Conservation (phyloP, 306 rosid species). For the Inga oerstediana region DNA sequence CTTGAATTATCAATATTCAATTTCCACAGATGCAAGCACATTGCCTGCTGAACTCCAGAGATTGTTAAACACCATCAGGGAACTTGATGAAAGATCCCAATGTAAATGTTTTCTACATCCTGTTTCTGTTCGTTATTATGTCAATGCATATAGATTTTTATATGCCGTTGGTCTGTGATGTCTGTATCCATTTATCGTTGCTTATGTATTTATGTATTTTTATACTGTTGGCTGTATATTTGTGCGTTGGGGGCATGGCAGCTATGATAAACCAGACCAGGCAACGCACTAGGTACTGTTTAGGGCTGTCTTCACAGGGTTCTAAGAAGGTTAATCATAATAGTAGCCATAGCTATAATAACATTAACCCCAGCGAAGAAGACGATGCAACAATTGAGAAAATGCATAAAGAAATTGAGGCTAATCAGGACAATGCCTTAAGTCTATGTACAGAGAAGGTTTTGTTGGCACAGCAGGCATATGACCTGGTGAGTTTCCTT, state of each 20-base stretch:
- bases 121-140: not conserved
- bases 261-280: constrained; percentile 92
- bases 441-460: constrained; percentile 94
- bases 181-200: not conserved
- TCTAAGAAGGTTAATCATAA: constrained; percentile 61
- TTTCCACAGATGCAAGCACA: constrained; percentile 72
- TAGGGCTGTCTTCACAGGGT: constrained; percentile 85
- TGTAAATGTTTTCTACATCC: constrained; percentile 42
- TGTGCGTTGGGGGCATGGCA: constrained; percentile 27
- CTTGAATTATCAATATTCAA: constrained; percentile 13
- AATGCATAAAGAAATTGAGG: constrained; percentile 72
- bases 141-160: not conserved
- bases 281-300: constrained; percentile 83
- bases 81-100: constrained; percentile 96
- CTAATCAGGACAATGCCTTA: constrained; percentile 79
- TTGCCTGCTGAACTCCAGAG: constrained; percentile 98
- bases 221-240: constrained; percentile 9
- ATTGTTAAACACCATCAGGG: constrained; percentile 86
- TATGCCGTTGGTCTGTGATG: not conserved
- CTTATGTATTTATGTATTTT: not conserved
- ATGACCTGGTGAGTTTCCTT: constrained; percentile 63
- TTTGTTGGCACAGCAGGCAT: constrained; percentile 89
- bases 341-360: constrained; percentile 36
- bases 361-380: constrained; percentile 48
- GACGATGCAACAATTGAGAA: constrained; percentile 71